Conservation (phyloP, 371 early-diverging fungal genomes). For the Apophysomyces sp. region DNA sequence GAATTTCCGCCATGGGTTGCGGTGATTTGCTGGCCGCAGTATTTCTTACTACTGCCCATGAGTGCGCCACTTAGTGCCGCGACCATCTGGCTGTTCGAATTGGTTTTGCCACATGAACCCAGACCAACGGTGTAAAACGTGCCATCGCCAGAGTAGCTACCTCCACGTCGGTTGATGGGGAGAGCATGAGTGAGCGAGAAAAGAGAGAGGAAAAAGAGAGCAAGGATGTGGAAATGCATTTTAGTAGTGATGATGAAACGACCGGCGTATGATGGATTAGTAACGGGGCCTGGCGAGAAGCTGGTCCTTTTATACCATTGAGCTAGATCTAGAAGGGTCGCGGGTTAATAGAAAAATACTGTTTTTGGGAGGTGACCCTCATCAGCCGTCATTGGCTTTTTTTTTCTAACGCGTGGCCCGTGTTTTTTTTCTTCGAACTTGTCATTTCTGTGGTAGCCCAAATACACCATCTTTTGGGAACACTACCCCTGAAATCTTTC, state of each 20-base stretch:
- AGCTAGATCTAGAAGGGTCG: not conserved
- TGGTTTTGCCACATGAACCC: conserved; percentile 40
- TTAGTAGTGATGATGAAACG: not conserved
- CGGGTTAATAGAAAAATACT: not conserved
- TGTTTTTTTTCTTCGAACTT: not conserved
- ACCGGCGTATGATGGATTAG: not conserved
- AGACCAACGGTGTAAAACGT: conserved; percentile 41
- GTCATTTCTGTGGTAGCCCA: no score
- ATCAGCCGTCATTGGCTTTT: not conserved
- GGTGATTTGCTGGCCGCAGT: conserved; percentile 45
- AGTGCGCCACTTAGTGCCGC: conserved; percentile 32
- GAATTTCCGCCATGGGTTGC: conserved; percentile 28
- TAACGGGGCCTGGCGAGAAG: no score
- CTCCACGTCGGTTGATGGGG: conserved; percentile 14
- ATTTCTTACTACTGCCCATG: conserved; percentile 14
- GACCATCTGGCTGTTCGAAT: conserved; percentile 26
- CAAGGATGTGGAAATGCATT: not conserved
- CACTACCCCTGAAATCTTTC: no score
- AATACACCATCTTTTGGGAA: no score
- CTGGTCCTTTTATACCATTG: no score
- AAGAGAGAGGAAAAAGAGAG: not conserved
- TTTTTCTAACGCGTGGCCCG: not conserved
- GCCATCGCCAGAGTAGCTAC: conserved; percentile 27
- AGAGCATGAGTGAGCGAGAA: conserved; percentile 10
- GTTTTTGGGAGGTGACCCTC: not conserved